These are phyloP conservation scores for Avena insularis DNA, from an alignment of 176 grass and related monocot species.

Conservation along the genomic window DNA sequence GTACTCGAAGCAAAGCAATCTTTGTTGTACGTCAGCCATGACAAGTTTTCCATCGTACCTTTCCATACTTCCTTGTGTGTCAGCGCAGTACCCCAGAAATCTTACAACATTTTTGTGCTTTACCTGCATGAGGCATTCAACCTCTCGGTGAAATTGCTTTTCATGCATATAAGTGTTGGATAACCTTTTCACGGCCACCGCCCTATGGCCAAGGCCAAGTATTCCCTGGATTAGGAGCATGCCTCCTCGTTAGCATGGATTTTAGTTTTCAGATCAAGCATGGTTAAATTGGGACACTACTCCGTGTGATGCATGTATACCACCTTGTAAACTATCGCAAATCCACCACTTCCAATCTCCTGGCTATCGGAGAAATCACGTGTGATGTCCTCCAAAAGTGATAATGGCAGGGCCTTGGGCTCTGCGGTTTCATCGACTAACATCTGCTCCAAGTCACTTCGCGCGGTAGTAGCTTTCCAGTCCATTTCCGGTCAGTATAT, in stretches of 20 bases:
- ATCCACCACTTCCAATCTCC: background rate
- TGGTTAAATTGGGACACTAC: background rate
- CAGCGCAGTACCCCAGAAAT: background rate
- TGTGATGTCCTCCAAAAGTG: background rate
- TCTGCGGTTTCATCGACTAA: background rate
- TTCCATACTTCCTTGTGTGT: background rate
- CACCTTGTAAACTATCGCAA: background rate
- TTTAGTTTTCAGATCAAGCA: background rate
- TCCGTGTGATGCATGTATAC: background rate
- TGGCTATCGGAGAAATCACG: background rate
- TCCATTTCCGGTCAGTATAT: constrained; percentile 2
- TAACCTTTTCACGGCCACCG: background rate
- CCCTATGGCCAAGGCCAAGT: background rate
- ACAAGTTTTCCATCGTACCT: background rate
- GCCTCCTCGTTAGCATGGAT: too few relatives aligned
- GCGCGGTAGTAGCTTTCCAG: accelerated
- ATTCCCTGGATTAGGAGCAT: background rate
- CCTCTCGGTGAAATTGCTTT: background rate
- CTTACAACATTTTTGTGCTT: background rate
- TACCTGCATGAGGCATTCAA: background rate
- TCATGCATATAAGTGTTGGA: background rate
- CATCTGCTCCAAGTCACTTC: background rate
- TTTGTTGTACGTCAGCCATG: background rate
- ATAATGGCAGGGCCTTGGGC: background rate
- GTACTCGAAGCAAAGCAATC: constrained; percentile 16